Evolutionary conservation across 495 filamentous ascomycete genomes (phyloP).

Genomic region (Talaromyces proteolyticus): DNA sequence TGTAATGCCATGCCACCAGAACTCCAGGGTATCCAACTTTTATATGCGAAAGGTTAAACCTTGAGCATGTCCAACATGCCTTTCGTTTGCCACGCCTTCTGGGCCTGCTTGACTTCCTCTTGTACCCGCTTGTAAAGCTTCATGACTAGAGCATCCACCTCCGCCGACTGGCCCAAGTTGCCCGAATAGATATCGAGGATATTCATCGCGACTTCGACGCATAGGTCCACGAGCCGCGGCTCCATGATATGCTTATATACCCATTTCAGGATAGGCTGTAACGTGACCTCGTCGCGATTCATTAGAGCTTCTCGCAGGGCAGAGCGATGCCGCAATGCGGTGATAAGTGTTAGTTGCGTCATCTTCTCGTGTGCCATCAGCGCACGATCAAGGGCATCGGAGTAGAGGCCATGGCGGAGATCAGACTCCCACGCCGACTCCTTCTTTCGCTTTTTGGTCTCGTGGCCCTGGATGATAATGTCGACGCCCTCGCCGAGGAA

Average conservation of each 20-base stretch:
- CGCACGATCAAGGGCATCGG: constrained; percentile 70
- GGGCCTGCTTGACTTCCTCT: constrained; percentile 71
- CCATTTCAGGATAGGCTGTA: constrained; percentile 83
- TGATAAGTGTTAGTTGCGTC: constrained; percentile 68
- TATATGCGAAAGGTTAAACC: constrained; percentile 7
- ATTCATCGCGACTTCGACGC: constrained; percentile 72
- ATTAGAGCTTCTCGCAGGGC: constrained; percentile 77
- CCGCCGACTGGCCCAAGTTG: constrained; percentile 65
- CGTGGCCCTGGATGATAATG: constrained; percentile 77
- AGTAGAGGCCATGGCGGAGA: constrained; percentile 73
- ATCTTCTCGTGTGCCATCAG: constrained; percentile 51
- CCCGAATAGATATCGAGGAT: constrained; percentile 83
- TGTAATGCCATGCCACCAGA: too few relatives aligned
- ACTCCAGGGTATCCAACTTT: constrained; percentile 10
- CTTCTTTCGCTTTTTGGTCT: constrained; percentile 48
- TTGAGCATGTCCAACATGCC: constrained; percentile 82
- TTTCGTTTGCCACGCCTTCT: constrained; percentile 67
- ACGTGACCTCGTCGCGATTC: constrained; percentile 73
- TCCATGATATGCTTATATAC: constrained; percentile 70
- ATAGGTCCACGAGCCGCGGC: constrained; percentile 68
- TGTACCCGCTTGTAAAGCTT: constrained; percentile 62
- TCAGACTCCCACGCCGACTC: constrained; percentile 73
- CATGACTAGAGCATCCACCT: constrained; percentile 63
- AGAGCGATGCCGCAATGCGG: constrained; percentile 79
- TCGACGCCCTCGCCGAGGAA: constrained; percentile 82